These are phyloP conservation scores for Ustilago vetiveriae DNA, from an alignment of 1,284 basidiomycete species.

Conservation along the genomic window DNA sequence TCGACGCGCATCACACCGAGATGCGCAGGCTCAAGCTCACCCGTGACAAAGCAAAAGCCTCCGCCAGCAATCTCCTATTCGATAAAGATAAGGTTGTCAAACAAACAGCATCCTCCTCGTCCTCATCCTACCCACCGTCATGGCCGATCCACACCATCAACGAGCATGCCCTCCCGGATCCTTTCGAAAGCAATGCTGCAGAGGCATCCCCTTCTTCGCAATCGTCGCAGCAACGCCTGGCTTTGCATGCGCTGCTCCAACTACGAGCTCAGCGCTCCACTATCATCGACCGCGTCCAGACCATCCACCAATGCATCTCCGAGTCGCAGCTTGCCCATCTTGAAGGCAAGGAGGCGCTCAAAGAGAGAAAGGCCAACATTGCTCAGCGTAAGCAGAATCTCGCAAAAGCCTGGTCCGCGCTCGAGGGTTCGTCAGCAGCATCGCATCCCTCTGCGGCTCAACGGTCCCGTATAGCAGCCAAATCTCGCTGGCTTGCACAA, in stretches of 20 bases:
- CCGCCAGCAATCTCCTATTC: slow-evolving; percentile 12
- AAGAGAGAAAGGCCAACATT: slow-evolving; percentile 23
- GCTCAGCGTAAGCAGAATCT: slow-evolving; percentile 38
- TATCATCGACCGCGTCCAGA: slow-evolving; percentile 23
- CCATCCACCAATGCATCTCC: slow-evolving; percentile 31
- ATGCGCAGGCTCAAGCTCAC: slow-evolving; percentile 34
- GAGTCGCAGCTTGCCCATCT: slow-evolving; percentile 31
- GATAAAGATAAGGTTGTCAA: not conserved
- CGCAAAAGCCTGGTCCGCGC: slow-evolving; percentile 46
- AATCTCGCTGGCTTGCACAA: slow-evolving; percentile 36
- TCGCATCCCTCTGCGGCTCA: slow-evolving; percentile 14
- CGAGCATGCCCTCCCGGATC: slow-evolving; percentile 27
- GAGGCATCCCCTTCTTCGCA: slow-evolving; percentile 6
- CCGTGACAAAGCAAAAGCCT: slow-evolving; percentile 30
- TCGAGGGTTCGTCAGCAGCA: slow-evolving; percentile 31
- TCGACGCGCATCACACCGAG: slow-evolving; percentile 36
- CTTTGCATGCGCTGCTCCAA: slow-evolving; percentile 18
- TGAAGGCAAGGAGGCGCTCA: slow-evolving; percentile 15
- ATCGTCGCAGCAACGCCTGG: slow-evolving; percentile 4
- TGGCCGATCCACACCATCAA: not conserved
- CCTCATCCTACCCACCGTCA: not conserved
- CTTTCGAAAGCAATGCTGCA: slow-evolving; percentile 17
- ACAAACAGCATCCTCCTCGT: not conserved
- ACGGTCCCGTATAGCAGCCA: slow-evolving; percentile 25
- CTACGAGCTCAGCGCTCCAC: slow-evolving; percentile 23